Conservation (phyloP, 2,329 filamentous ascomycete species). For the Lizonia empirigonia region DNA sequence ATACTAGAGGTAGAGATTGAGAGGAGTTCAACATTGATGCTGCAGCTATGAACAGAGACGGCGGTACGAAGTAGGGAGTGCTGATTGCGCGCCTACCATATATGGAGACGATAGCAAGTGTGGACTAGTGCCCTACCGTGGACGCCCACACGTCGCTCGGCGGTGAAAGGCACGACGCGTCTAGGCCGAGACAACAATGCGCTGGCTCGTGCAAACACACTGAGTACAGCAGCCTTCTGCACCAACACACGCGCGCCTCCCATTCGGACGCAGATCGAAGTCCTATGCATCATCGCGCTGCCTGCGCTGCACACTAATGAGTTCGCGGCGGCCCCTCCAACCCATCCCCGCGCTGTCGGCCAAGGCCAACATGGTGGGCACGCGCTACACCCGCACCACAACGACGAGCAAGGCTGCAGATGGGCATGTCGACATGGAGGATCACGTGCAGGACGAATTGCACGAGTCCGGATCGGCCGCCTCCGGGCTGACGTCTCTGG, state of each 20-base stretch:
- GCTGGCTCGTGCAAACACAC: constrained; percentile 10
- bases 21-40: too few relatives aligned
- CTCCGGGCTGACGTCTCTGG: constrained; percentile 48
- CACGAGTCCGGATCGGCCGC: constrained; percentile 30
- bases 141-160: constrained; percentile 22
- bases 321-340: constrained; percentile 43
- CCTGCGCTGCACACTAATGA: constrained; percentile 32
- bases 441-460: constrained; percentile 30
- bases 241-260: constrained; percentile 2
- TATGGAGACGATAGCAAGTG: not conserved
- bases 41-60: too few relatives aligned
- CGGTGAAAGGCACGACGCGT: constrained; percentile 32
- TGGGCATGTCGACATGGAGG: constrained; percentile 30
- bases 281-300: constrained; percentile 25
- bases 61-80: not conserved
- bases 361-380: constrained; percentile 33
- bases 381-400: constrained; percentile 32
- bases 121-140: constrained; percentile 4
- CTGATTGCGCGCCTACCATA: not conserved
- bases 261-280: not conserved
- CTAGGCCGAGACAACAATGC: constrained; percentile 25
- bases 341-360: constrained; percentile 39
- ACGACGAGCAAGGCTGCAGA: constrained; percentile 20
- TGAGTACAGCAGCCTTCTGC: constrained; percentile 8
- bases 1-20: too few relatives aligned